A percentile compares a stretch with the other conserved stretches of the same genome.
Conservation (phyloP, 495 filamentous ascomycete genomes). For the Annulohypoxylon moriforme region DNA sequence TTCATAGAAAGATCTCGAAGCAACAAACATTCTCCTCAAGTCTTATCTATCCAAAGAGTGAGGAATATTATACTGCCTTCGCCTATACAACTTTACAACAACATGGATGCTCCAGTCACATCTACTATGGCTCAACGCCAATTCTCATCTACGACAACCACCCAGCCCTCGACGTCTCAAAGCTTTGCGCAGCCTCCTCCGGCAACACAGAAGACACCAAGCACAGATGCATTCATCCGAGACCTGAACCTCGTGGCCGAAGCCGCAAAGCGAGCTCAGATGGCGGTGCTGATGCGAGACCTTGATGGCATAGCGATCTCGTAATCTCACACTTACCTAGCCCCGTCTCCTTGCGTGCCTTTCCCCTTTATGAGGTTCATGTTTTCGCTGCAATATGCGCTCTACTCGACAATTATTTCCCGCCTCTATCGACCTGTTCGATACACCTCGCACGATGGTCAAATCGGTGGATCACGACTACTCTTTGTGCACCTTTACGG, state of each 20-base stretch:
- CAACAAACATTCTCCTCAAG: not conserved
- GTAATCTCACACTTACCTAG: slow-evolving; percentile 27
- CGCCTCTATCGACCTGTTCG: not conserved
- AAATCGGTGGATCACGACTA: not conserved
- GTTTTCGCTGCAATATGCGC: slow-evolving; percentile 2
- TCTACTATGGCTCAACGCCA: slow-evolving; percentile 45
- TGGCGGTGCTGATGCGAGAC: slow-evolving; percentile 87
- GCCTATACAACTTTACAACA: not conserved
- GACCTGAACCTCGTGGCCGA: slow-evolving; percentile 93
- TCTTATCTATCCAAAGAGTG: not conserved
- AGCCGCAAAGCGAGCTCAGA: slow-evolving; percentile 91
- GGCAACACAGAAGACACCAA: slow-evolving; percentile 49
- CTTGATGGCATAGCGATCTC: slow-evolving; percentile 74
- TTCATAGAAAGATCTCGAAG: slow-evolving; percentile 17
- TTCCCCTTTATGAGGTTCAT: not conserved
- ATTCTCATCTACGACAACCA: slow-evolving; percentile 40
- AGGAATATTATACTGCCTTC: not conserved
- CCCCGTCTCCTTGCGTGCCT: not conserved
- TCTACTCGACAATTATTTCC: slow-evolving; percentile 1
- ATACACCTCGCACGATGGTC: not conserved
- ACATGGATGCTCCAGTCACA: slow-evolving; percentile 55
- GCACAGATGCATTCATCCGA: slow-evolving; percentile 73
- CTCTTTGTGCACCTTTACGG: slow-evolving; percentile 27
- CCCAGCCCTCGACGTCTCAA: slow-evolving; percentile 42
- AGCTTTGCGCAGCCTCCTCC: slow-evolving; percentile 52